Percentiles rank a stretch among this genome's conserved stretches.
phyloP scores from a whole-genome alignment of 2,329 filamentous ascomycete genomes.

The Penicillium verrucosum region DNA sequence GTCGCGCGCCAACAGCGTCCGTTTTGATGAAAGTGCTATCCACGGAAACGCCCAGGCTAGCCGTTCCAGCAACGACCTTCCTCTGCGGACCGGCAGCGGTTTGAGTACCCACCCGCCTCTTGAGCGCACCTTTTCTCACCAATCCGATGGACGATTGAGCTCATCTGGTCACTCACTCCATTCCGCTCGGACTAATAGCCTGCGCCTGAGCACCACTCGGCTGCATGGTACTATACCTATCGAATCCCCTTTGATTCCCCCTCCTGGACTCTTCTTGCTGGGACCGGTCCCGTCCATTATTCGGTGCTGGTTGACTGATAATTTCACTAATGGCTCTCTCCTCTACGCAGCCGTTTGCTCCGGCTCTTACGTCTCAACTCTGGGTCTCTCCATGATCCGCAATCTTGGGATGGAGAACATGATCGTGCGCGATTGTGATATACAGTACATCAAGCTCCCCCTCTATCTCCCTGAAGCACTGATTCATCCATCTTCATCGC shows the following conservation, averaged over 20 bases:
- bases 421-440: conserved; percentile 63
- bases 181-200: conserved; percentile 79
- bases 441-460: conserved; percentile 68
- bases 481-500: conserved; percentile 67
- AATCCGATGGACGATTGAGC: conserved; percentile 91
- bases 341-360: conserved; percentile 91
- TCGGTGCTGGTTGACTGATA: conserved; percentile 87
- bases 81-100: conserved; percentile 72
- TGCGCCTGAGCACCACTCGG: conserved; percentile 72
- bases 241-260: conserved; percentile 71
- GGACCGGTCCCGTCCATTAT: conserved; percentile 91
- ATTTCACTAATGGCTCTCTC: conserved; percentile 84
- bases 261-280: conserved; percentile 78
- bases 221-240: conserved; percentile 61
- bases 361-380: conserved; percentile 81
- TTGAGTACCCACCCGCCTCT: conserved; percentile 77
- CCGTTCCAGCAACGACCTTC: conserved; percentile 79
- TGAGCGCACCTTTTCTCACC: conserved; percentile 88
- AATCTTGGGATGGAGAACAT: conserved; percentile 69
- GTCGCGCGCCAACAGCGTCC: conserved; percentile 92
- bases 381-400: conserved; percentile 71
- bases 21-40: conserved; percentile 93
- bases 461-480: conserved; percentile 91
- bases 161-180: conserved; percentile 78
- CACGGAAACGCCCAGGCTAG: conserved; percentile 82